Percentiles rank a stretch among this genome's conserved stretches.
Conservation (phyloP, 768 basidiomycete species). For the Suillus ampliporus region DNA sequence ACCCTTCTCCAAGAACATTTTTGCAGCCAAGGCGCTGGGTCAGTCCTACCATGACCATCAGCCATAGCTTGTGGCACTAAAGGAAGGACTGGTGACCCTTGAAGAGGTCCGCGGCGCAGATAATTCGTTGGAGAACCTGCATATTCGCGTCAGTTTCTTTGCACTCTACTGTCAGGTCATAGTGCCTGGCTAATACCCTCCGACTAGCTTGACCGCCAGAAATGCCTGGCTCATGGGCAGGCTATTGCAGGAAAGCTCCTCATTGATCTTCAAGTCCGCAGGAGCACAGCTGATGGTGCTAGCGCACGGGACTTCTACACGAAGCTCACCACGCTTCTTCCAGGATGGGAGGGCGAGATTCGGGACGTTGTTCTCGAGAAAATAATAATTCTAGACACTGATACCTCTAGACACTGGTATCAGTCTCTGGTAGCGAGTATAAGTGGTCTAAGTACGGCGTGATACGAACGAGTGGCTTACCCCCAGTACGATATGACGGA, state of each 20-base stretch:
- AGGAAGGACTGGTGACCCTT: constrained; percentile 69
- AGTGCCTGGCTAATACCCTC: constrained; percentile 20
- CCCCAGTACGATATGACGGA: too few species aligned
- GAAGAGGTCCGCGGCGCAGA: constrained; percentile 66
- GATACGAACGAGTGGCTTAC: too few species aligned
- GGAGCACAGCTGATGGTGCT: constrained; percentile 82
- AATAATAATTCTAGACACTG: too few species aligned
- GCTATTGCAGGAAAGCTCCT: constrained; percentile 75
- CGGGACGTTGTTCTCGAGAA: constrained; percentile 79
- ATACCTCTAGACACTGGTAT: too few species aligned
- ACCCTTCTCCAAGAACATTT: constrained; percentile 61
- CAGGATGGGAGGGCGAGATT: constrained; percentile 76
- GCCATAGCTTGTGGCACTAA: constrained; percentile 39
- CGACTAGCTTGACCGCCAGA: constrained; percentile 70
- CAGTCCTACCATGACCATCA: constrained; percentile 29
- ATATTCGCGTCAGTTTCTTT: constrained; percentile 59
- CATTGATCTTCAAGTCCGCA: constrained; percentile 81
- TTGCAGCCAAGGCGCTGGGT: constrained; percentile 89
- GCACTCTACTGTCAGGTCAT: not conserved
- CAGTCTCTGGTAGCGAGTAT: too few species aligned
- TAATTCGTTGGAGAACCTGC: constrained; percentile 69
- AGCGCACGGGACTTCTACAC: constrained; percentile 83
- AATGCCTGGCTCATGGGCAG: constrained; percentile 68
- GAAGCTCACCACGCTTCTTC: constrained; percentile 74
- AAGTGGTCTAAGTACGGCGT: not conserved